Evolutionary conservation across 805 yeast genomes (phyloP).

Genomic region (Myxozyma geophila): DNA sequence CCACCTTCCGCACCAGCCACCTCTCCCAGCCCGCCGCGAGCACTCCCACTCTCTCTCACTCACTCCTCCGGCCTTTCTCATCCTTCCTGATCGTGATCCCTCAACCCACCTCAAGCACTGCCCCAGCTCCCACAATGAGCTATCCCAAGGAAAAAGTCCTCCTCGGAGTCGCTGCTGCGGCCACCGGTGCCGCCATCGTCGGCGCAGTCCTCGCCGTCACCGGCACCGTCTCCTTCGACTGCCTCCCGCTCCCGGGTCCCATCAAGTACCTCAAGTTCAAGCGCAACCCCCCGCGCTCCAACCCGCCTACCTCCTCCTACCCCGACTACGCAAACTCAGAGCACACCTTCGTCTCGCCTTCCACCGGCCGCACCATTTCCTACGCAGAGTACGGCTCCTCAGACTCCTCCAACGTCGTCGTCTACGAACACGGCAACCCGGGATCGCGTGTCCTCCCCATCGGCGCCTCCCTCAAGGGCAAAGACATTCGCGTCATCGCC

Average conservation of each 20-base stretch:
- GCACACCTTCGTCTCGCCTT: conserved; percentile 35
- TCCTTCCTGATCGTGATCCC: neutral
- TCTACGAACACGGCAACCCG: conserved; percentile 36
- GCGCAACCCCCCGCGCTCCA: conserved; percentile 31
- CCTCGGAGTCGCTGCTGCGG: conserved; percentile 7
- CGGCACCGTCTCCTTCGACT: conserved; percentile 12
- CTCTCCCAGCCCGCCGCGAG: no score
- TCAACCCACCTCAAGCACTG: neutral
- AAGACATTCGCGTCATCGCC: conserved; percentile 35
- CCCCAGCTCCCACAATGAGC: neutral
- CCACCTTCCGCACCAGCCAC: neutral
- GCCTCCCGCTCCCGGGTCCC: conserved; percentile 9
- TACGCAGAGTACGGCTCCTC: conserved; percentile 36
- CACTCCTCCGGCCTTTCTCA: neutral
- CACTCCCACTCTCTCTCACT: neutral
- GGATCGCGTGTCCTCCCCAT: conserved; percentile 35
- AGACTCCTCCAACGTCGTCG: conserved; percentile 32
- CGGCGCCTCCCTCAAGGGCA: conserved; percentile 34
- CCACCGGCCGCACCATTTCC: conserved; percentile 34
- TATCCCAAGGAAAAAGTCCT: conserved; percentile 1
- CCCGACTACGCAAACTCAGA: conserved; percentile 34
- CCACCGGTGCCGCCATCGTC: conserved; percentile 5
- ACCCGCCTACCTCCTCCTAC: conserved; percentile 33
- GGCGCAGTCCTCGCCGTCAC: conserved; percentile 19
- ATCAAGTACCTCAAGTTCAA: conserved; percentile 20